Base-by-base conservation (phyloP, 73 alveolate genomes). In the Uronychia setigera region DNA sequence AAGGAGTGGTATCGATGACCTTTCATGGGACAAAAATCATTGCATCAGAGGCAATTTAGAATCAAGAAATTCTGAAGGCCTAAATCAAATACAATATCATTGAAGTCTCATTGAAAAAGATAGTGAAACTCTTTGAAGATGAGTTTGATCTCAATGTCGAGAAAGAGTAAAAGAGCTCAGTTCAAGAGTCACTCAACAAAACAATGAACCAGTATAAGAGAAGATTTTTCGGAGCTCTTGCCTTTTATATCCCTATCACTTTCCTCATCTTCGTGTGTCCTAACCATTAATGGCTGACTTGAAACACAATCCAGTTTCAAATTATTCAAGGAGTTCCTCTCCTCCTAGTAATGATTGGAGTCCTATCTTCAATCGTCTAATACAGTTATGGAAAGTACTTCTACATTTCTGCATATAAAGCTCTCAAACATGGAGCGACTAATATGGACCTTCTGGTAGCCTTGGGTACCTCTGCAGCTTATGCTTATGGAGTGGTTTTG, bases 401-500 rank as follows among this genome's bases (percentile, higher is more conserved):
- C 31, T 85, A 74, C 79, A 33, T 74, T 0, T 58, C 67, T 26
- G 90, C 95, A 25, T 93, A 78, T 83, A 74, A 75, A 29, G 82
- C 94, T n/a, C 30, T 93, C 32, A 85, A 67, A 77, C 28, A 85
- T n/a, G 67, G 78, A 31, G 30, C 87, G 13, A 76, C 95, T 1
- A 89, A 89, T 60, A 89, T 89, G 95, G 95, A 89, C 31, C 87
- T 79, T 28, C 90, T 89, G 31, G 77, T 89, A 9, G 59, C 59
- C 60, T 33, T 89, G 77, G 95, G 95, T 14, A 89, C 92, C 27
- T n/a, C 84, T 28, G 76, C 92, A 0, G 92, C 95, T 46, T 89
- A 80, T 83, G 82, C 35, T 58, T 89, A 89, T 67, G 95, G 92
- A 46, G 67, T 46, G 5, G 5, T 11, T 46, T 19, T 46, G 80